A percentile compares a stretch with the other conserved stretches of the same genome.
phyloP scores from a whole-genome alignment of 331 rosid genomes.

The Saraca asoca region DNA sequence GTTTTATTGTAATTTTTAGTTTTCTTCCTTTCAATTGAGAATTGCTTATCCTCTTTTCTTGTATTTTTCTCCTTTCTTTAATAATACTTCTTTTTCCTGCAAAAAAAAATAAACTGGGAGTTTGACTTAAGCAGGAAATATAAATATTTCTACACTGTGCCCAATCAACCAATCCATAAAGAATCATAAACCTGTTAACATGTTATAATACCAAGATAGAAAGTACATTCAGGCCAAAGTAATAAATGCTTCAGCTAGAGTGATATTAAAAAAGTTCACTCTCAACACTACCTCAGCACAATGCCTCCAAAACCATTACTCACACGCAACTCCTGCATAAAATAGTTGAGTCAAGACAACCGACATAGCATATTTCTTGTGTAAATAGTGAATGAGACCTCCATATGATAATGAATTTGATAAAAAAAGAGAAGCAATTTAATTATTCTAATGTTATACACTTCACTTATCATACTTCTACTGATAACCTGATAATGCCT shows the following conservation, averaged over 20 bases:
- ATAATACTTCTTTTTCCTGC: no score
- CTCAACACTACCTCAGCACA: constrained; percentile 65
- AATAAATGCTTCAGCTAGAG: constrained; percentile 11
- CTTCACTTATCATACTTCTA: not conserved
- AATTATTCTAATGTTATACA: not conserved
- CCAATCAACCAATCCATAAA: constrained; percentile 5
- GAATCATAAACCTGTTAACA: constrained; percentile 11
- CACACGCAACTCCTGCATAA: constrained; percentile 87
- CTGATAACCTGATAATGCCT: not conserved
- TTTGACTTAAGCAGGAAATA: constrained; percentile 11
- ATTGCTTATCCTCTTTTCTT: no score
- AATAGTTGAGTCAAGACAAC: constrained; percentile 34
- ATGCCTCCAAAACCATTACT: constrained; percentile 90
- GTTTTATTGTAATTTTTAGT: no score
- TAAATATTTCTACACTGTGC: constrained; percentile 11
- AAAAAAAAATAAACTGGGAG: not conserved
- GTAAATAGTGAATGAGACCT: constrained; percentile 23
- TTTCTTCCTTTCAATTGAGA: no score
- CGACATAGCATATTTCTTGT: constrained; percentile 12
- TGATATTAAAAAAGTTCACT: constrained; percentile 11
- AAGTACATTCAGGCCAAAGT: constrained; percentile 7
- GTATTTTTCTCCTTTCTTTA: no score
- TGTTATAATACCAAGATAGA: constrained; percentile 7
- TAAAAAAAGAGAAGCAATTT: not conserved
- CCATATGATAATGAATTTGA: constrained; percentile 7